Evolutionary conservation across 768 basidiomycete genomes (phyloP).

Genomic region (Pholiota molesta): DNA sequence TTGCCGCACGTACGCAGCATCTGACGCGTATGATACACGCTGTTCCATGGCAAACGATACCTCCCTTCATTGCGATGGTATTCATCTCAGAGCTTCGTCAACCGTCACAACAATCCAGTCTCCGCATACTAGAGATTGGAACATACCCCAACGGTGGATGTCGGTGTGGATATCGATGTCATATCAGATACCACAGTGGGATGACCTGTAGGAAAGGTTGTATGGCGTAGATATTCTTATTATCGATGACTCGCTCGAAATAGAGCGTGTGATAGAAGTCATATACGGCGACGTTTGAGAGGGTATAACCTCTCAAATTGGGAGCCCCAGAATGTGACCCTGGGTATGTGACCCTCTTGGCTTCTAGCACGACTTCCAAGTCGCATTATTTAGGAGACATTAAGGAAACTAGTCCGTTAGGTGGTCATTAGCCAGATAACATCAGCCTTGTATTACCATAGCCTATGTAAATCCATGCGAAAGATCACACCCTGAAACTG

Average conservation of each 20-base stretch:
- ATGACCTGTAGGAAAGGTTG: constrained; percentile 8
- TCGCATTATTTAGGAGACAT: not conserved
- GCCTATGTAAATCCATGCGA: not conserved
- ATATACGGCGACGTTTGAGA: not conserved
- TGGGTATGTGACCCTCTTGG: not conserved
- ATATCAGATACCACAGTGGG: constrained; percentile 7
- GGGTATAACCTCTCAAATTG: not conserved
- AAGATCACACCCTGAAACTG: not conserved
- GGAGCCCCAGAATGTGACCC: constrained; percentile 1
- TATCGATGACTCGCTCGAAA: not conserved
- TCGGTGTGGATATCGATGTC: not conserved
- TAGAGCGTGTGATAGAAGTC: constrained; percentile 5
- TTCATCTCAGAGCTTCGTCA: not conserved
- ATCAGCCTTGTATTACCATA: not conserved
- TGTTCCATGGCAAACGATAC: not conserved
- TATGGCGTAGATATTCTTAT: constrained; percentile 9
- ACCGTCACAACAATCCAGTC: not conserved
- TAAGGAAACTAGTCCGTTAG: not conserved
- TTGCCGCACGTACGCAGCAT: constrained; percentile 5
- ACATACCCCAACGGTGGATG: not conserved
- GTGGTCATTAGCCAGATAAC: not conserved
- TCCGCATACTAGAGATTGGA: not conserved
- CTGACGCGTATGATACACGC: not conserved
- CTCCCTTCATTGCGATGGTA: not conserved
- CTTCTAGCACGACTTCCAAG: not conserved